phyloP scores from a whole-genome alignment of 2,329 filamentous ascomycete genomes.

The Nigrospora osmanthi region DNA sequence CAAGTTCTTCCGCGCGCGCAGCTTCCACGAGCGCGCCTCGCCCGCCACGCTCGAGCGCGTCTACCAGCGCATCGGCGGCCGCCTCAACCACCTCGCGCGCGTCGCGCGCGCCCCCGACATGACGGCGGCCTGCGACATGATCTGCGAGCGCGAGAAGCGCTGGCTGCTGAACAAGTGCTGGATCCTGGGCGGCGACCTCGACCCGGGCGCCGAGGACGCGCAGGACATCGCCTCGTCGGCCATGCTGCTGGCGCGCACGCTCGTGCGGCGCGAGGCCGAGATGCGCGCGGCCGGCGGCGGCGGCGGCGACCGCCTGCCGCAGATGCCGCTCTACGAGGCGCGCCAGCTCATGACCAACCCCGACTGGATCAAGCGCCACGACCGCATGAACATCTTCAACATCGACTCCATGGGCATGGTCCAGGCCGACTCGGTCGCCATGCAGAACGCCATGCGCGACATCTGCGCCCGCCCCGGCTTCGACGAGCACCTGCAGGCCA shows the following conservation, averaged over 20 bases:
- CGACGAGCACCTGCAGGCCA: slow-evolving; percentile 42
- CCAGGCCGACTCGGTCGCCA: slow-evolving; percentile 47
- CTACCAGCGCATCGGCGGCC: slow-evolving; percentile 80
- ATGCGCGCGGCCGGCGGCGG: slow-evolving; percentile 11
- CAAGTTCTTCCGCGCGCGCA: slow-evolving; percentile 70
- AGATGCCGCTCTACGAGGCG: slow-evolving; percentile 39
- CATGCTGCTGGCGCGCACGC: slow-evolving; percentile 49
- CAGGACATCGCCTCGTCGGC: slow-evolving; percentile 48
- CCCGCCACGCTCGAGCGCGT: slow-evolving; percentile 60
- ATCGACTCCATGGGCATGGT: slow-evolving; percentile 49
- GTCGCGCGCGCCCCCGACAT: slow-evolving; percentile 85
- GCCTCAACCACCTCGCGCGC: slow-evolving; percentile 78
- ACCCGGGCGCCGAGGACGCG: slow-evolving; percentile 60
- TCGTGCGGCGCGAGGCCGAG: slow-evolving; percentile 38
- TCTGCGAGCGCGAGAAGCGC: slow-evolving; percentile 63
- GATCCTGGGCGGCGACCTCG: slow-evolving; percentile 66
- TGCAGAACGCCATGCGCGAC: slow-evolving; percentile 50
- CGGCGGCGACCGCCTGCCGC: slow-evolving; percentile 36
- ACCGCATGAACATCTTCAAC: slow-evolving; percentile 49
- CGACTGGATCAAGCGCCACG: slow-evolving; percentile 49
- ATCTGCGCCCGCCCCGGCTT: slow-evolving; percentile 42
- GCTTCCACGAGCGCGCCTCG: slow-evolving; percentile 56
- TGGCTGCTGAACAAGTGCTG: slow-evolving; percentile 78
- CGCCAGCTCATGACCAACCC: slow-evolving; percentile 47
- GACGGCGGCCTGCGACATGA: slow-evolving; percentile 66